Conservation (phyloP, 225 moss, liverwort and hornwort species). For the Pseudisothecium myosuroides region DNA sequence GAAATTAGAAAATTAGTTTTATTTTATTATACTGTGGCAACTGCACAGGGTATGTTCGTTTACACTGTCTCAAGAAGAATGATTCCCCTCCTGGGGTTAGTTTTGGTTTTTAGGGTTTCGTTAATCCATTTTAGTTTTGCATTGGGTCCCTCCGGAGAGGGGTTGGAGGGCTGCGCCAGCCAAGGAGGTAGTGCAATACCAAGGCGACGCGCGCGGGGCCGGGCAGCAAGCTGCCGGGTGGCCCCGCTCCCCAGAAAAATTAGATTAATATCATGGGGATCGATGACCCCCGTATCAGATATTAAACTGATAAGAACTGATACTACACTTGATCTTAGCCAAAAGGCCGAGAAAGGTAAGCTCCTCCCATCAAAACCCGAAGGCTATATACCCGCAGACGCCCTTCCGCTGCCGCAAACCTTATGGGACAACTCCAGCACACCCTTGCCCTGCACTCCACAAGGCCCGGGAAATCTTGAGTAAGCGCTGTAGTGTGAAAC, state of each 20-base stretch:
- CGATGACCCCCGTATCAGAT: conserved; percentile 1
- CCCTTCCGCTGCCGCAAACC: not conserved
- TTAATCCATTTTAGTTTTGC: too few species aligned
- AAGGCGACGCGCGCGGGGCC: not conserved
- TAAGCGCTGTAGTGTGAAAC: not conserved
- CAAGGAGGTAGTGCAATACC: not conserved
- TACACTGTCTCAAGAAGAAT: too few species aligned
- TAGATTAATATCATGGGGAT: not conserved
- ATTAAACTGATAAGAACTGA: conserved; percentile 56
- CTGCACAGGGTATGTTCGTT: too few species aligned
- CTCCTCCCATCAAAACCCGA: rapidly evolving
- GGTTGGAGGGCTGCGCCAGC: not conserved
- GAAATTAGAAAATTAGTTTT: too few species aligned
- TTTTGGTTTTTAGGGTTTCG: too few species aligned
- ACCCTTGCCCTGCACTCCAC: rapidly evolving
- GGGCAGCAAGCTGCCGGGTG: not conserved
- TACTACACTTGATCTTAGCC: conserved; percentile 79
- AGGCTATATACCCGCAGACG: rapidly evolving
- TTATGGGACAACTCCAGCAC: not conserved
- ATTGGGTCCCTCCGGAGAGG: not conserved
- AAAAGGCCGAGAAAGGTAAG: conserved; percentile 66
- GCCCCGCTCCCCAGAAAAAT: not conserved
- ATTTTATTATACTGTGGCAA: too few species aligned
- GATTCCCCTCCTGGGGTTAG: too few species aligned
- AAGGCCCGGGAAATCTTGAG: too few species aligned